Conservation (phyloP, 129 eudicot genomes). For the Oenanthe sinensis region DNA sequence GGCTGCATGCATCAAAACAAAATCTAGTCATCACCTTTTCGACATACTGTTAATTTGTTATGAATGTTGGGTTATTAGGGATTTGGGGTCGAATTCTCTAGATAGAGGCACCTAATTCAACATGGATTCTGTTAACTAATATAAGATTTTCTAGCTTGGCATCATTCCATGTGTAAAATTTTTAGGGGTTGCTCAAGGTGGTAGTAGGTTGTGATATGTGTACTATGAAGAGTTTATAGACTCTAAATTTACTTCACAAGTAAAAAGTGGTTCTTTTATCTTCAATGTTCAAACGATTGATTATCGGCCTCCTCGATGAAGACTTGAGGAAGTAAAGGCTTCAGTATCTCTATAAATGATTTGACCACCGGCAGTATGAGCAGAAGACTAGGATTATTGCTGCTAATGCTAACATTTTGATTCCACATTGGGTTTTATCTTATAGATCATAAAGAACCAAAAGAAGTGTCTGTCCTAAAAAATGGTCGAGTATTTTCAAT, state of each 20-base stretch:
- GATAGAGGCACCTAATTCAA: too few relatives aligned
- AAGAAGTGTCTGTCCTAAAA: neutral
- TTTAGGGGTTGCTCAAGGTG: neutral
- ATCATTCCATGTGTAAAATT: neutral
- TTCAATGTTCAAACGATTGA: neutral
- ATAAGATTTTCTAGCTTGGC: neutral
- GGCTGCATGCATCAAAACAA: slow-evolving; percentile 37
- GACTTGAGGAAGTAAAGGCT: neutral
- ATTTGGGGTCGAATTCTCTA: too few relatives aligned
- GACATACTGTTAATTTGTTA: neutral
- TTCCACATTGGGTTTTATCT: neutral
- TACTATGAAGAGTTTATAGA: neutral
- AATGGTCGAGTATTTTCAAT: neutral
- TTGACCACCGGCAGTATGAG: neutral
- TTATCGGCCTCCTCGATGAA: neutral
- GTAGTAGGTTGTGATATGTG: neutral
- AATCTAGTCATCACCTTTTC: neutral
- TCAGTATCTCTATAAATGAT: neutral
- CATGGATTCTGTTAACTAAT: neutral
- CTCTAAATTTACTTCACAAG: neutral
- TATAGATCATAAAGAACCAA: neutral
- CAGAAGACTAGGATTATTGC: neutral
- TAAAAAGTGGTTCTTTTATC: neutral
- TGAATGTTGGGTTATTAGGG: neutral
- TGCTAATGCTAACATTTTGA: neutral